These are phyloP conservation scores for Curvularia sp. DNA, from an alignment of 2,329 filamentous ascomycete species.

Conservation along the genomic window DNA sequence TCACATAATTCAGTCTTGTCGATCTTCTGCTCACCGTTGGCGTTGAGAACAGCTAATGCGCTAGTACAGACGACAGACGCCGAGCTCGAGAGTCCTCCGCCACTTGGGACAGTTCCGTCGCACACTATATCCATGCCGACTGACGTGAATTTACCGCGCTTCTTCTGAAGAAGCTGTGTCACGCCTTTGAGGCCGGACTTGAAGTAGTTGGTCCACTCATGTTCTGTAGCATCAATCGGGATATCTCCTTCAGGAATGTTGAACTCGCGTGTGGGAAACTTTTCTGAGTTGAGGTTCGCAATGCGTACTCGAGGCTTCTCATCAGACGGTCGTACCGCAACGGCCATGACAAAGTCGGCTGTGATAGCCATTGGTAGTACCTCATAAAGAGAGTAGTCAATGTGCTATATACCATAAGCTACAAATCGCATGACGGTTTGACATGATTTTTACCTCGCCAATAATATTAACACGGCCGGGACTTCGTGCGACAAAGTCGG, in stretches of 20 bases:
- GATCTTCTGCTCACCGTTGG: slow-evolving; percentile 78
- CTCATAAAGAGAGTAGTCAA: slow-evolving; percentile 97
- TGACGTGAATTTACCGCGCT: slow-evolving; percentile 71
- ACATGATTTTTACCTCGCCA: slow-evolving; percentile 67
- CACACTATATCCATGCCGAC: slow-evolving; percentile 86
- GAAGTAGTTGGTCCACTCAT: slow-evolving; percentile 99
- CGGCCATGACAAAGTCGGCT: slow-evolving; percentile 87
- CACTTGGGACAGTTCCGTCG: slow-evolving; percentile 89
- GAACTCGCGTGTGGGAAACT: slow-evolving; percentile 79
- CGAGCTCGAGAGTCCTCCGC: slow-evolving; percentile 90
- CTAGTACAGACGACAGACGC: slow-evolving; percentile 93
- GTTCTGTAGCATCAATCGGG: slow-evolving; percentile 78
- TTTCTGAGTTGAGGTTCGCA: slow-evolving; percentile 76
- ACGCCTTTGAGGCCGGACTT: slow-evolving; percentile 88
- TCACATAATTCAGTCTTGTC: slow-evolving; percentile 93
- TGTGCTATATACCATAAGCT: slow-evolving; percentile 66
- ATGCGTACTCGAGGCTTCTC: slow-evolving; percentile 72
- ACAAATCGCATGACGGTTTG: not conserved
- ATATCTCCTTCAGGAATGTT: slow-evolving; percentile 67
- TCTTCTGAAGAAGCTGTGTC: slow-evolving; percentile 73
- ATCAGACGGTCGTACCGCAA: slow-evolving; percentile 64
- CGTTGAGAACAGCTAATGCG: slow-evolving; percentile 84
- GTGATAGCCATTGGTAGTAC: slow-evolving; percentile 95
- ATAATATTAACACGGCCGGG: slow-evolving; percentile 98
- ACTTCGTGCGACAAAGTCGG: slow-evolving; percentile 85